Base-by-base conservation (phyloP, 2,329 filamentous ascomycete genomes). In the Apiospora aurea region DNA sequence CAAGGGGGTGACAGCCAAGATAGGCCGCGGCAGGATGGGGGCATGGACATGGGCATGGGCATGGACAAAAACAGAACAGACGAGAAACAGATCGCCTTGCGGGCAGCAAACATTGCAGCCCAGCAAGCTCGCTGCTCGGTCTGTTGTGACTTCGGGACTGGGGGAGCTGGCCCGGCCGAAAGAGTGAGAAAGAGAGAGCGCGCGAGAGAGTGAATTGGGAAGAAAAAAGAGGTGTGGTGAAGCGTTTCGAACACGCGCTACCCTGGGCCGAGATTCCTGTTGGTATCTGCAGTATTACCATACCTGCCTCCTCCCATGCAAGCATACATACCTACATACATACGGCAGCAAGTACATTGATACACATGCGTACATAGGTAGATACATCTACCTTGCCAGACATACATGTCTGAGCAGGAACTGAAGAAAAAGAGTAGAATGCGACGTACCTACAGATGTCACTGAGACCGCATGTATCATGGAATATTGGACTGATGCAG, bases 281-380 rank as follows among this genome's bases (percentile, higher is more conserved):
- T 64, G 57, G 57, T 64, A 64, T 64, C 57, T 64, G 57, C 57
- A 64, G 57, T 64, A 64, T 64, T 38, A 64, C 57, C 57, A 64
- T 64, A 41, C 57, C 57, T 61, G 14, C 29, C 57, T 61, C 16
- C 29, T 61, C 26, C 53, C 53, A 61, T 61, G 53, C 57, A 64
- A 13, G 13, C 57, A 34, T 24, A 24, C 47, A 7, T 53, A 53
- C 51, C 14, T 29, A 29, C 51, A 29, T 57, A 18, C 51, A 53
- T 29, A 38, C 34, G 7, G 53, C 29, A 18, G 29, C 53, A 21
- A 38, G 34, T 53, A 53, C 49, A 2, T 29, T 29, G 26, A 53
- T 29, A 29, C 8, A 49, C 47, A 6, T 57, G 34, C 51, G 26
- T 61, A 29, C 57, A n/a, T n/a, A n/a, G n/a, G n/a, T n/a, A n/a